A percentile compares a stretch with the other conserved stretches of the same genome.
phyloP scores from a whole-genome alignment of 345 rosid species.

The Ceriops tagal region DNA sequence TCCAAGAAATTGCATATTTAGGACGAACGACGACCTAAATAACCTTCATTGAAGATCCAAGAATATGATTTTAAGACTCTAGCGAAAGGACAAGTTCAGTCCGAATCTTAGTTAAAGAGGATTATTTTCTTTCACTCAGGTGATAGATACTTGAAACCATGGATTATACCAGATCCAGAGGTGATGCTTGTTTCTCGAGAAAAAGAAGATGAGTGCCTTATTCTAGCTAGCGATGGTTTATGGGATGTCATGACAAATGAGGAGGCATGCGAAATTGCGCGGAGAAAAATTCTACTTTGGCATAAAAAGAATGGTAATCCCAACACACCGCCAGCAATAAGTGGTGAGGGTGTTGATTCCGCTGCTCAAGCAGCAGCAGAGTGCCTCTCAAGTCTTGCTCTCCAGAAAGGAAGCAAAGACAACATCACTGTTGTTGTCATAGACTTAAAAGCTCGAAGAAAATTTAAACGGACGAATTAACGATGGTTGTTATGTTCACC shows the following conservation, averaged over 20 bases:
- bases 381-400: slow-evolving; percentile 57
- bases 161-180: slow-evolving; percentile 72
- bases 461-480: slow-evolving; percentile 42
- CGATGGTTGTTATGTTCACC: slow-evolving; percentile 4
- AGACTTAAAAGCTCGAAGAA: slow-evolving; percentile 66
- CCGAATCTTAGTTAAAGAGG: not conserved
- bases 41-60: too few relatives aligned
- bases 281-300: slow-evolving; percentile 59
- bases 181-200: slow-evolving; percentile 48
- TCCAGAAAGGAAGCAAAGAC: slow-evolving; percentile 78
- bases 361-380: slow-evolving; percentile 82
- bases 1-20: too few relatives aligned
- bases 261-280: slow-evolving; percentile 59
- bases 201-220: slow-evolving; percentile 70
- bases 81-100: not conserved
- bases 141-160: slow-evolving; percentile 66
- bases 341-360: slow-evolving; percentile 46
- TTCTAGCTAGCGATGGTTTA: slow-evolving; percentile 75
- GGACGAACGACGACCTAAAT: too few relatives aligned
- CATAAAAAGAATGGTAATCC: slow-evolving; percentile 52
- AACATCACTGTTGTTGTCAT: slow-evolving; percentile 68
- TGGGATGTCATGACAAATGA: slow-evolving; percentile 78
- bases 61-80: too few relatives aligned
- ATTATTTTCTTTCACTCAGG: slow-evolving; percentile 34
- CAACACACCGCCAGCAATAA: slow-evolving; percentile 12